Evolutionary conservation across 2,329 filamentous ascomycete species (phyloP), one percentile per base, ranked within the genome.

Genomic region (Monosporascus sp.): DNA sequence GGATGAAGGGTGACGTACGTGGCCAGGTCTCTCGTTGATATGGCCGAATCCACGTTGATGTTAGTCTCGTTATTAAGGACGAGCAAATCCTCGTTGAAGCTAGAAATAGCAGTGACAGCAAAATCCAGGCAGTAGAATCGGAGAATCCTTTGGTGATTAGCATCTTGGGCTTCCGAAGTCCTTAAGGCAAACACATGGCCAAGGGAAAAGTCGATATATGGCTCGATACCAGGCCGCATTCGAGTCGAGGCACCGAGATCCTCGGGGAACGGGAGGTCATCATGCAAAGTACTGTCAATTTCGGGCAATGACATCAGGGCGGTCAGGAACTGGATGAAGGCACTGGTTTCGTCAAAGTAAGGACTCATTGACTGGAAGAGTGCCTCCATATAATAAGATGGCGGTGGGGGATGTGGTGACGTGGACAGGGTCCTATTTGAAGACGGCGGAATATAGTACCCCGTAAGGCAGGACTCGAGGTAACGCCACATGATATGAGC

Each of bases 41-140:
- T 89, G 17, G 88, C 82, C 9, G 80, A 74, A 67, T 97, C 91
- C 17, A 96, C 85, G 26, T 82, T 76, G 31, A 95, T 78, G 55
- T 81, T 87, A 2, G 89, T 88, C 64, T 88, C 82, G 67, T 91
- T 95, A 40, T 89, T 88, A 62, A 97, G 84, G 31, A 93, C 79
- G 41, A 97, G 88, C 11, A 97, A 80, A 62, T 97, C 87, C 68
- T 99, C 94, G 69, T 99, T 97, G 75, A 99, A 99, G 0, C 85
- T 92, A 8, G 80, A 79, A 22, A 99, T 74, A 65, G 91, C 94
- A 3, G 84, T 82, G 20, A 86, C 75, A 46, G 92, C 87, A 66
- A 99, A 96, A 38, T 91, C 85, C 24, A 99, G 78, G 67, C 92
- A 96, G 55, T 85, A 87, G 60, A 88, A 85, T 48, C 88, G 85